Evolutionary conservation across 1,139 yeast species (phyloP).

Genomic region (Geotrichum citri-aurantii): DNA sequence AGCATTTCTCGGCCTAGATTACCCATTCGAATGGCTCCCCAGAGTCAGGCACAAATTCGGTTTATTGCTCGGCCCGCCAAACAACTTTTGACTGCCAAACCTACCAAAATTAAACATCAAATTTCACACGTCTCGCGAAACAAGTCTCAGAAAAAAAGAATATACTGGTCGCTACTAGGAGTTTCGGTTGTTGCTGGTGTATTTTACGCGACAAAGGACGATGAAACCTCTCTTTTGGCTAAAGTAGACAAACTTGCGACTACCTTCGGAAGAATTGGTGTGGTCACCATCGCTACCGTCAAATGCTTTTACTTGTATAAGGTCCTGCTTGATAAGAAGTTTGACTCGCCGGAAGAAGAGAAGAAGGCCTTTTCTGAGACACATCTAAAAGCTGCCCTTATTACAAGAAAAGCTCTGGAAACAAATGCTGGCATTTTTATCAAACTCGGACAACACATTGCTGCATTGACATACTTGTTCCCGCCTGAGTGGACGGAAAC

Average conservation of each 20-base stretch:
- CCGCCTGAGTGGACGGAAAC: slow-evolving; percentile 95
- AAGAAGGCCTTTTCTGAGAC: slow-evolving; percentile 51
- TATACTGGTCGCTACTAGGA: slow-evolving; percentile 3
- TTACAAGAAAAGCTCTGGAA: slow-evolving; percentile 74
- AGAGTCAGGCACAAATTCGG: background rate
- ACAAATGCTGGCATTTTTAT: slow-evolving; percentile 88
- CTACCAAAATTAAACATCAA: slow-evolving; percentile 8
- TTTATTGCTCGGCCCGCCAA: background rate
- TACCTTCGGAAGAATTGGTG: slow-evolving; percentile 31
- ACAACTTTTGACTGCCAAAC: background rate
- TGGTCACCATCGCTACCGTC: slow-evolving; percentile 33
- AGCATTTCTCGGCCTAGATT: background rate
- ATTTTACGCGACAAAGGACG: slow-evolving; percentile 37
- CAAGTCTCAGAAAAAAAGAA: background rate
- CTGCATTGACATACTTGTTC: slow-evolving; percentile 83
- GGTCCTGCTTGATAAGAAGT: slow-evolving; percentile 46
- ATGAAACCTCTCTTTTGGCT: slow-evolving; percentile 30
- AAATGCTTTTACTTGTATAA: slow-evolving; percentile 45
- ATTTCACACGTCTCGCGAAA: slow-evolving; percentile 12
- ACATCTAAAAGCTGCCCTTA: slow-evolving; percentile 70
- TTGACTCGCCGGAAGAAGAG: slow-evolving; percentile 46
- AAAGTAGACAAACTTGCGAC: slow-evolving; percentile 29
- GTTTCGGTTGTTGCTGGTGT: slow-evolving; percentile 22
- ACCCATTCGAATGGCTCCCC: background rate
- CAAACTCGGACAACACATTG: slow-evolving; percentile 88